Percentiles rank a stretch among this genome's conserved stretches.
phyloP scores from a whole-genome alignment of 257 asterid species.

The Solanum arcanum region DNA sequence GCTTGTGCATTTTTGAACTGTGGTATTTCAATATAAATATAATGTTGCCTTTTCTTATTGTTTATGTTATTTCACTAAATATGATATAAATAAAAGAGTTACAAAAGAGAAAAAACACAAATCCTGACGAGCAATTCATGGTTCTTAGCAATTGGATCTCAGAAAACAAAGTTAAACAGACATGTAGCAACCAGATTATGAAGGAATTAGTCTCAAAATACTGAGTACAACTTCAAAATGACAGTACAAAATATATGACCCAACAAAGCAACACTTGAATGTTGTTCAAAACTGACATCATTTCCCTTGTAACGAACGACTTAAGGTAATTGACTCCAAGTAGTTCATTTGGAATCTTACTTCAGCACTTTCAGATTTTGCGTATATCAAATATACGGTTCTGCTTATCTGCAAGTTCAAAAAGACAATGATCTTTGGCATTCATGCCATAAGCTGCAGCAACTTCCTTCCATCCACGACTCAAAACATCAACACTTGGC shows the following conservation, averaged over 20 bases:
- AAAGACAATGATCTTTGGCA: slow-evolving; percentile 1
- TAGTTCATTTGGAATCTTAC: background rate
- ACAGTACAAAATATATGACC: background rate
- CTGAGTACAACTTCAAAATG: background rate
- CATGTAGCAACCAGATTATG: background rate
- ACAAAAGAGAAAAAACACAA: background rate
- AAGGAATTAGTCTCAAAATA: background rate
- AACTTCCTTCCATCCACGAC: background rate
- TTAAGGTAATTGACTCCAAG: background rate
- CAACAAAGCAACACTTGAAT: background rate
- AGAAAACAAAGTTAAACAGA: background rate
- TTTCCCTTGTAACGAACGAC: background rate
- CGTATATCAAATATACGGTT: background rate
- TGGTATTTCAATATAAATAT: background rate
- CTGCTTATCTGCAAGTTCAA: background rate
- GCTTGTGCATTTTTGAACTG: slow-evolving; percentile 31
- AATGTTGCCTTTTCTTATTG: background rate
- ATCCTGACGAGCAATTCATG: background rate
- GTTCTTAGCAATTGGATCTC: background rate
- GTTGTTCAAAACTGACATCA: background rate
- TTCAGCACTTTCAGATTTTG: background rate
- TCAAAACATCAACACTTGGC: background rate
- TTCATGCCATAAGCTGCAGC: background rate
- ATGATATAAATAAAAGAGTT: background rate
- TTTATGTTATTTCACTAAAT: background rate